Percentiles rank a stretch among this genome's conserved stretches.
These are phyloP conservation scores for Noccaea caerulescens DNA, from an alignment of 345 rosid genomes.

Conservation along the genomic window DNA sequence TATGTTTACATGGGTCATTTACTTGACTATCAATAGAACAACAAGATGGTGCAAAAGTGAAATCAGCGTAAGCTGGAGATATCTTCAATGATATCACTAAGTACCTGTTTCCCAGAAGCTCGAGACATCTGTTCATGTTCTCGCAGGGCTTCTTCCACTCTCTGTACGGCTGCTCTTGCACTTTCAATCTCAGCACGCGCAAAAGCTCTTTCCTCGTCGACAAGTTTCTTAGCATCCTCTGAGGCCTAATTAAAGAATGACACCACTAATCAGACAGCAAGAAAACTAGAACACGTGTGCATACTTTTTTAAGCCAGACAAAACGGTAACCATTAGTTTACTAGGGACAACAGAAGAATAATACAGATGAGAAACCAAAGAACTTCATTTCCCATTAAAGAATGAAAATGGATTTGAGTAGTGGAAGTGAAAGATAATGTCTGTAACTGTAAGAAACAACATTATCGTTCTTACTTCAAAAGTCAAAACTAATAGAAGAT, in stretches of 20 bases:
- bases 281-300: constrained; percentile 12
- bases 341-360: background rate
- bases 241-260: constrained; percentile 67
- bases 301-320: background rate
- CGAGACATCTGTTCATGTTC: constrained; percentile 80
- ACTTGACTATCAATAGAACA: constrained; percentile 17
- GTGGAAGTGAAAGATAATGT: background rate
- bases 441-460: background rate
- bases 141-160: constrained; percentile 93
- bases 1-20: background rate
- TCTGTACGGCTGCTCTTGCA: constrained; percentile 98
- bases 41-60: constrained; percentile 8
- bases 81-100: background rate
- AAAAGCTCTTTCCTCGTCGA: constrained; percentile 92
- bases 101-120: constrained; percentile 75
- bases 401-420: background rate
- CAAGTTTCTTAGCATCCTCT: constrained; percentile 94
- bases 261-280: constrained; percentile 32
- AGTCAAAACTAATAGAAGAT: background rate
- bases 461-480: background rate
- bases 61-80: constrained; percentile 12
- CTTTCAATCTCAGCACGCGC: constrained; percentile 95
- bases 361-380: background rate
- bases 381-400: background rate
- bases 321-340: background rate